Base-by-base conservation (phyloP, 208 protist genomes). In the Porcisia hertigi region DNA sequence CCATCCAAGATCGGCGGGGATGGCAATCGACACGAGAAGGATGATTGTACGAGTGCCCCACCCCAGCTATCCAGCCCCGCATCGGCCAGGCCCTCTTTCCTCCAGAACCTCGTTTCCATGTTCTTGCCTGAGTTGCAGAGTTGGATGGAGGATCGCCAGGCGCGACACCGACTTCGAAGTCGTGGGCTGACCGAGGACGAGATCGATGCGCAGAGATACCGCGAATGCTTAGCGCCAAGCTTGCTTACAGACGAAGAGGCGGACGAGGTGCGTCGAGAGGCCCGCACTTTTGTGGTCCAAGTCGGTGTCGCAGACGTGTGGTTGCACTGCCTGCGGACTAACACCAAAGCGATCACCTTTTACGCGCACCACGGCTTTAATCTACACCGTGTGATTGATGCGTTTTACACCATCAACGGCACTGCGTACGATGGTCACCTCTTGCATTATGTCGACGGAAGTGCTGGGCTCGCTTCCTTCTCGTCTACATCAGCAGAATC, bases 251-350 rank as follows among this genome's bases (percentile, higher is more conserved):
- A 76, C 64, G 80, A 84, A 39, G 80, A 84, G 59, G 80, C 59
- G 0, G 75, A 76, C 30, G 83, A 80, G 76, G 69, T 75, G 30
- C 73, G 76, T 41, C 62, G 66, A 8, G 70, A 76, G 23, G 60
- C 45, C 4, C 52, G 71, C 34, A 36, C 79, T 67, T 83, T 84
- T 30, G 54, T 88, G 0, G 66, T 93, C 52, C 83, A 88, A 63
- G 69, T 63, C 1, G 92, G 92, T 45, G 67, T 93, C 34, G 59
- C 49, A 1, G 88, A 93, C 73, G 88, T 97, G 30, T 97, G 90
- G 88, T 76, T 95, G 45, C 89, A 97, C 75, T 95, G 91, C 71
- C 63, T 96, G 16, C 84, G 87, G 16, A 73, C 62, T 7, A 81
- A 94, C 39, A 25, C 30, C 63, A 71, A 62, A 41, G 79, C 93